These are phyloP conservation scores for Aspergillus homomorphus DNA, from an alignment of 495 filamentous ascomycete species.

Conservation along the genomic window DNA sequence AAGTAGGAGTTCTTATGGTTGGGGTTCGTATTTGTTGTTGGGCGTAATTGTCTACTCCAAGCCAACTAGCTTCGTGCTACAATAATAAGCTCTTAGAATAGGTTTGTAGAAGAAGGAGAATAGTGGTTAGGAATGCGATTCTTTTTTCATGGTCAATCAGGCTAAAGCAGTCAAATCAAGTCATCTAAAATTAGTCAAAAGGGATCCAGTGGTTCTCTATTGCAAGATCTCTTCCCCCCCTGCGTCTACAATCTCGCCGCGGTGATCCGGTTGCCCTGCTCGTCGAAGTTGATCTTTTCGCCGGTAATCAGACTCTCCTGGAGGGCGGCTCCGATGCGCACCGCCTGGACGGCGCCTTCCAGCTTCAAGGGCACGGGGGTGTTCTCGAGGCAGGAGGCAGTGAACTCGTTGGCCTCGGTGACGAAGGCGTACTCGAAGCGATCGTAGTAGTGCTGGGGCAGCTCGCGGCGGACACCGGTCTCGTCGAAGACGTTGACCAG, in stretches of 20 bases:
- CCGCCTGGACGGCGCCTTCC: constrained; percentile 53
- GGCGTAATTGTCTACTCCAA: too few relatives aligned
- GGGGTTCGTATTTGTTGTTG: too few relatives aligned
- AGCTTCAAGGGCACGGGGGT: constrained; percentile 52
- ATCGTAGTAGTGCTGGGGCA: constrained; percentile 57
- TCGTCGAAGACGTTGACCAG: constrained; percentile 52
- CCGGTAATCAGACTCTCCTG: constrained; percentile 56
- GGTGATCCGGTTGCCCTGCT: constrained; percentile 42
- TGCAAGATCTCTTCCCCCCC: neutral
- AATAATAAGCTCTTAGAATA: too few relatives aligned
- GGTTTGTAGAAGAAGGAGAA: too few relatives aligned
- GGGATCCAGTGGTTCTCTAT: neutral
- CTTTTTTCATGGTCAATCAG: neutral
- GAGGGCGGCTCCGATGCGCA: constrained; percentile 57
- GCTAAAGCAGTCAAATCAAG: neutral
- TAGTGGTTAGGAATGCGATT: neutral
- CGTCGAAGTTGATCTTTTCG: constrained; percentile 56
- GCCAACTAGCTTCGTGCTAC: too few relatives aligned
- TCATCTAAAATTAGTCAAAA: neutral
- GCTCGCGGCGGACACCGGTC: constrained; percentile 51
- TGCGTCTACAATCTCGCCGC: constrained; percentile 13
- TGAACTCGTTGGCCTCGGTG: constrained; percentile 60
- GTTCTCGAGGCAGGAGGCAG: constrained; percentile 50
- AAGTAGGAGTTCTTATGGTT: too few relatives aligned
- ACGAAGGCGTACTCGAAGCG: constrained; percentile 63